These are phyloP conservation scores for Fusarium sp. DNA, from an alignment of 2,329 filamentous ascomycete species.

Conservation along the genomic window DNA sequence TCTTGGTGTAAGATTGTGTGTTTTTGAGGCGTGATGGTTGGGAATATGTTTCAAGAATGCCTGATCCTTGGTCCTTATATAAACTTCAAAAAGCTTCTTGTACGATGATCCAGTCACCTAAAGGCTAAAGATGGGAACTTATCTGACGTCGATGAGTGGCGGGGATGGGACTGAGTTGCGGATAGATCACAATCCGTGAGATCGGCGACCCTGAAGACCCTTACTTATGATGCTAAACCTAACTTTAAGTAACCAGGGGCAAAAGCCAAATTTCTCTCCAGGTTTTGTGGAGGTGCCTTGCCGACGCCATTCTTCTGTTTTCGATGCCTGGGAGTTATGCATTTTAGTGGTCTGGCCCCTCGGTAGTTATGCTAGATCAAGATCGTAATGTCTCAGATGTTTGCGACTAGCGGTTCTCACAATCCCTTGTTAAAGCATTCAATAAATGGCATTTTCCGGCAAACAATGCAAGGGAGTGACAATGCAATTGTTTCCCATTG, in stretches of 20 bases:
- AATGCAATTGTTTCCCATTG: no score
- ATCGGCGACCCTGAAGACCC: constrained; percentile 15
- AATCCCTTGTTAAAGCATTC: neutral
- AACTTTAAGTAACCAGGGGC: constrained; percentile 24
- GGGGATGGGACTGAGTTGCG: constrained; percentile 2
- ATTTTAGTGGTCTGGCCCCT: neutral
- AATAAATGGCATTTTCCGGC: neutral
- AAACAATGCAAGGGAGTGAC: neutral
- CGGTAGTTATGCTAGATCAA: neutral
- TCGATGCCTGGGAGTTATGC: neutral
- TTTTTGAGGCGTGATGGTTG: neutral
- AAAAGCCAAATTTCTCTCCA: neutral
- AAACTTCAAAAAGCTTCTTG: neutral
- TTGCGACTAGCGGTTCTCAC: neutral
- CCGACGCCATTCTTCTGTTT: neutral
- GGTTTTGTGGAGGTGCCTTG: neutral
- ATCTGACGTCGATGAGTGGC: constrained; percentile 5
- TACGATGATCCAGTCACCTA: neutral
- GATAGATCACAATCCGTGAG: constrained; percentile 13
- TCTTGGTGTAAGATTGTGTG: neutral
- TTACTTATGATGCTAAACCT: neutral
- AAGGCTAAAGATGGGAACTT: neutral
- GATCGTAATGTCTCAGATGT: constrained; percentile 13
- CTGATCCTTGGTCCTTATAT: neutral
- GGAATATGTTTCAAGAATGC: neutral